A percentile compares a stretch with the other conserved stretches of the same genome.
These are phyloP conservation scores for Ogataea corticis DNA, from an alignment of 805 yeast species.

Conservation along the genomic window DNA sequence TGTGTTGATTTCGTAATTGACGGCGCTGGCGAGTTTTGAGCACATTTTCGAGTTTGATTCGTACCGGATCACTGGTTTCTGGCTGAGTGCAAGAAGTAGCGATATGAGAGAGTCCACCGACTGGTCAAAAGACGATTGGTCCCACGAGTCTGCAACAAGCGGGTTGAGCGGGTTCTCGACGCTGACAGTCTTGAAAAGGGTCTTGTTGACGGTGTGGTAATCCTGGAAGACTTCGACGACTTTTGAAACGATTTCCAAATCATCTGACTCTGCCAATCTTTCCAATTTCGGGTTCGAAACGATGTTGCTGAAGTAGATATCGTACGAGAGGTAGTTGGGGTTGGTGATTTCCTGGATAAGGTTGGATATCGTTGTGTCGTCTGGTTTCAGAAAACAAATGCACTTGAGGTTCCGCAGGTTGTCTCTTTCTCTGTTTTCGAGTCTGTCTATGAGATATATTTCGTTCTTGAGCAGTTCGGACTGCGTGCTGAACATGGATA, in stretches of 20 bases:
- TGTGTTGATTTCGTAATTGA: constrained; percentile 55
- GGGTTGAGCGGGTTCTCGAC: constrained; percentile 22
- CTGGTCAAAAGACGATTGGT: constrained; percentile 42
- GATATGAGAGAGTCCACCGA: constrained; percentile 49
- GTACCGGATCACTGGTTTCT: constrained; percentile 76
- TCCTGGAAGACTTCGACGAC: constrained; percentile 88
- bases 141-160: constrained; percentile 44
- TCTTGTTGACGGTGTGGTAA: constrained; percentile 69
- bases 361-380: constrained; percentile 57
- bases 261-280: constrained; percentile 86
- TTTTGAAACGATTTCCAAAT: constrained; percentile 70
- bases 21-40: constrained; percentile 66
- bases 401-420: constrained; percentile 80
- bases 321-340: constrained; percentile 81
- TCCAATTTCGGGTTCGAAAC: constrained; percentile 79
- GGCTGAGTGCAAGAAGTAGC: constrained; percentile 66
- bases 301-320: constrained; percentile 74
- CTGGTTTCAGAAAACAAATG: constrained; percentile 75
- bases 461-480: constrained; percentile 79
- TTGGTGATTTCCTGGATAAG: constrained; percentile 66
- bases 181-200: constrained; percentile 47
- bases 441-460: constrained; percentile 75
- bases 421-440: constrained; percentile 60
- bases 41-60: constrained; percentile 70
- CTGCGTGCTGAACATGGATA: constrained; percentile 90